These are phyloP conservation scores for Penicillium sp. DNA, from an alignment of 2,329 filamentous ascomycete genomes.

Conservation along the genomic window DNA sequence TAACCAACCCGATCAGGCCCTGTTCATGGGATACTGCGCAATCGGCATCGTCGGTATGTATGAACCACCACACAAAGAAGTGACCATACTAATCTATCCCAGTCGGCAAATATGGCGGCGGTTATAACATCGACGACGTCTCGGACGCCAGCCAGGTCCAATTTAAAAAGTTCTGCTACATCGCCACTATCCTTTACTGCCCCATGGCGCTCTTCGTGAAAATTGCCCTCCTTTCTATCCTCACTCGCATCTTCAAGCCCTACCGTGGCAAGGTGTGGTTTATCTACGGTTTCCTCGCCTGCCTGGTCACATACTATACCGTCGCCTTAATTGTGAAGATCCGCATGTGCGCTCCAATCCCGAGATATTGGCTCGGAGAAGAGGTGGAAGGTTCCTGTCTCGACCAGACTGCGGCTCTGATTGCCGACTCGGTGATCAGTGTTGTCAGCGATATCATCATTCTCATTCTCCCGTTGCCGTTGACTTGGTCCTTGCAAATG, in stretches of 20 bases:
- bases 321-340: constrained; percentile 40
- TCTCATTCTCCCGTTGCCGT: constrained; percentile 36
- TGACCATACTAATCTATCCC: not conserved
- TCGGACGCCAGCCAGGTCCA: constrained; percentile 14
- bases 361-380: constrained; percentile 35
- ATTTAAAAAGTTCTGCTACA: constrained; percentile 38
- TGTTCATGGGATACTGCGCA: constrained; percentile 38
- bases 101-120: constrained; percentile 40
- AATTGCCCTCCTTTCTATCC: constrained; percentile 38
- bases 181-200: constrained; percentile 42
- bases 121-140: constrained; percentile 33
- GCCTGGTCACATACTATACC: constrained; percentile 37
- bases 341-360: constrained; percentile 39
- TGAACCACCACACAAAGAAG: not conserved
- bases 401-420: constrained; percentile 38
- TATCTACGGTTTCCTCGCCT: constrained; percentile 37
- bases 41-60: constrained; percentile 29
- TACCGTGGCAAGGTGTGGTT: constrained; percentile 34
- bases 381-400: constrained; percentile 30
- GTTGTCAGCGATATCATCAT: constrained; percentile 40
- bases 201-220: constrained; percentile 43
- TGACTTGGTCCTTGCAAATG: constrained; percentile 44
- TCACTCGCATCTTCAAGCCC: constrained; percentile 41
- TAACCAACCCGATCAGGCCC: constrained; percentile 12
- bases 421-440: constrained; percentile 42